Conservation (phyloP, 257 asterid species). For the Solanum raphanifolium region DNA sequence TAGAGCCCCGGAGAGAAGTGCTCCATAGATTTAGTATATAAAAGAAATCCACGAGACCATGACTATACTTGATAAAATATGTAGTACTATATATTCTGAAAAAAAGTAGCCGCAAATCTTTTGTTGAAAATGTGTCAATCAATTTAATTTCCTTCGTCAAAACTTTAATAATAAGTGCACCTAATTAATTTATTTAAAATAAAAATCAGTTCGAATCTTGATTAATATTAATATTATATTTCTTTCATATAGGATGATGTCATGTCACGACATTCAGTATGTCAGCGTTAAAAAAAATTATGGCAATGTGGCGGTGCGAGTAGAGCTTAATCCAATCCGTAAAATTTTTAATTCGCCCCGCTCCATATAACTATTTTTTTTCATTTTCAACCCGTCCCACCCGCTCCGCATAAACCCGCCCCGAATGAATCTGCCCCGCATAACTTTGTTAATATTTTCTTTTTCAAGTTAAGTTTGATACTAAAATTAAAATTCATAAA, state of each 20-base stretch:
- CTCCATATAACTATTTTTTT: accelerated
- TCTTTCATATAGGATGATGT: not conserved
- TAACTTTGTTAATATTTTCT: no score
- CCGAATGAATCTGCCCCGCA: no score
- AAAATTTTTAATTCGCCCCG: accelerated
- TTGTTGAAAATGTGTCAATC: not conserved
- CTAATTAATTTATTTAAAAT: not conserved
- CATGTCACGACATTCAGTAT: not conserved
- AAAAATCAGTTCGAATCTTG: not conserved
- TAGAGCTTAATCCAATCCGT: no score
- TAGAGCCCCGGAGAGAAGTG: not conserved
- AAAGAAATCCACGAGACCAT: no score
- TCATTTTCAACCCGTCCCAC: no score
- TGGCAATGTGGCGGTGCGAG: no score
- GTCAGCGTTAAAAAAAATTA: not conserved
- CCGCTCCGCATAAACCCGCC: no score
- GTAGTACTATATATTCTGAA: not conserved
- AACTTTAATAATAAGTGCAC: not conserved
- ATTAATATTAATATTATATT: not conserved
- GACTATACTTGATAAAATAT: not conserved
- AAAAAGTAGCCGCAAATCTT: not conserved
- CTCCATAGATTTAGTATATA: not conserved
- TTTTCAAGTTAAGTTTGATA: no score
- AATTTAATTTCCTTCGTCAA: not conserved
- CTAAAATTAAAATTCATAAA: no score